Percentiles rank a stretch among this genome's conserved stretches.
Evolutionary conservation across 495 filamentous ascomycete species (phyloP).

Genomic region (Hypoxylon intermedium): DNA sequence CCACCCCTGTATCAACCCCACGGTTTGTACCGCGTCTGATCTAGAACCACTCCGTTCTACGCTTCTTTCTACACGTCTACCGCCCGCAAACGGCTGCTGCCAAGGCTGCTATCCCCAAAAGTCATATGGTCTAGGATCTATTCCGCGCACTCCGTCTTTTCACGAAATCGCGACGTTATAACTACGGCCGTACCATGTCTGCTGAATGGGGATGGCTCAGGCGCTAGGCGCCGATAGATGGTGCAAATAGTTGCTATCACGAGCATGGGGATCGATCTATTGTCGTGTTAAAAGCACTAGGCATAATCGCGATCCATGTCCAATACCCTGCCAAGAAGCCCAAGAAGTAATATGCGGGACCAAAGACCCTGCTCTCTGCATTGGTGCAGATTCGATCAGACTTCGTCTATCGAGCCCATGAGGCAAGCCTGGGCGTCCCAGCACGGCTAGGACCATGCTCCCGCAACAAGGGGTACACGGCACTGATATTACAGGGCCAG

Average conservation of each 20-base stretch:
- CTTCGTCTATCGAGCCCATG: conserved; percentile 35
- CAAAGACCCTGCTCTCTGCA: conserved; percentile 25
- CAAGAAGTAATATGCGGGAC: conserved; percentile 27
- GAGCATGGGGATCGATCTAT: conserved; percentile 27
- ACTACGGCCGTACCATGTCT: conserved; percentile 7
- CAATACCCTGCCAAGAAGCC: conserved; percentile 20
- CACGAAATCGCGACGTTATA: conserved; percentile 1
- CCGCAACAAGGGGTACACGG: conserved; percentile 19
- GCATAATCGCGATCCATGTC: conserved; percentile 26
- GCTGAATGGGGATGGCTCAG: conserved; percentile 6
- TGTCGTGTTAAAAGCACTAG: conserved; percentile 15
- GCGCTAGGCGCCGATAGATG: conserved; percentile 16
- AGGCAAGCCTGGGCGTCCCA: conserved; percentile 17
- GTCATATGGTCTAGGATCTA: conserved; percentile 6
- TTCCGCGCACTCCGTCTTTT: conserved; percentile 3
- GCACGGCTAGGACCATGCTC: conserved; percentile 6
- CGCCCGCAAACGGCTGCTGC: conserved; percentile 1
- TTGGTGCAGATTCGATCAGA: conserved; percentile 33
- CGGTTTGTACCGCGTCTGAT: conserved; percentile 22
- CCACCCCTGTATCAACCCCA: conserved; percentile 37
- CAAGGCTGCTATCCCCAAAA: conserved; percentile 6
- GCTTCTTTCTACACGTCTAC: conserved; percentile 4
- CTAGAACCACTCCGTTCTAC: conserved; percentile 16
- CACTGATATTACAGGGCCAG: conserved; percentile 14
- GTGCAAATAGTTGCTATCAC: conserved; percentile 9